Evolutionary conservation across 2,329 filamentous ascomycete genomes (phyloP).

Genomic region (Macrophomina phaseolina): DNA sequence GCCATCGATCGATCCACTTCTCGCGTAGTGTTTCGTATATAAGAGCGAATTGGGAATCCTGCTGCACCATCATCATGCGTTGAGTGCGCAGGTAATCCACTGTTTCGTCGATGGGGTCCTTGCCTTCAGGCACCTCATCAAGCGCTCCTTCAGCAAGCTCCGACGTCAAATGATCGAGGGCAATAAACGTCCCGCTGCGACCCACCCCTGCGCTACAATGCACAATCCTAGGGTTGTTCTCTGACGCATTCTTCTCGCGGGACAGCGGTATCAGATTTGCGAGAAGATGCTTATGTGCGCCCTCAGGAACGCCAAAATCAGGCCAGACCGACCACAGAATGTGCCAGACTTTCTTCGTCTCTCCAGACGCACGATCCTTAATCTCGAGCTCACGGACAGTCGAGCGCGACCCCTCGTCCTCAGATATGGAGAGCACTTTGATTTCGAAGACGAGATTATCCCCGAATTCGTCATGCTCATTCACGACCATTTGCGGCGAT

Average conservation of each 20-base stretch:
- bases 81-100: constrained; percentile 85
- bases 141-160: constrained; percentile 80
- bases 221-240: constrained; percentile 67
- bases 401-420: constrained; percentile 63
- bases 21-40: constrained; percentile 86
- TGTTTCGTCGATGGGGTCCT: constrained; percentile 76
- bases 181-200: constrained; percentile 92
- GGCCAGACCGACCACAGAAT: constrained; percentile 88
- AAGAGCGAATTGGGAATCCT: constrained; percentile 81
- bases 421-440: constrained; percentile 60
- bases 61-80: constrained; percentile 94
- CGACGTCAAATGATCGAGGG: constrained; percentile 86
- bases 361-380: constrained; percentile 46
- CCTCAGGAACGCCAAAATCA: constrained; percentile 81
- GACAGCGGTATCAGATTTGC: constrained; percentile 73
- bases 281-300: constrained; percentile 70
- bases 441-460: constrained; percentile 73
- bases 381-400: constrained; percentile 74
- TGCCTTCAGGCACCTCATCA: constrained; percentile 50
- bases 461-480: constrained; percentile 67
- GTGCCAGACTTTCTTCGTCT: constrained; percentile 77
- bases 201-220: constrained; percentile 86
- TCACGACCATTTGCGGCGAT: constrained; percentile 56
- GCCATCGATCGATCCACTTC: constrained; percentile 66
- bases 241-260: constrained; percentile 51